These are phyloP conservation scores for Przewalskia tangutica DNA, from an alignment of 257 asterid genomes.

Conservation along the genomic window DNA sequence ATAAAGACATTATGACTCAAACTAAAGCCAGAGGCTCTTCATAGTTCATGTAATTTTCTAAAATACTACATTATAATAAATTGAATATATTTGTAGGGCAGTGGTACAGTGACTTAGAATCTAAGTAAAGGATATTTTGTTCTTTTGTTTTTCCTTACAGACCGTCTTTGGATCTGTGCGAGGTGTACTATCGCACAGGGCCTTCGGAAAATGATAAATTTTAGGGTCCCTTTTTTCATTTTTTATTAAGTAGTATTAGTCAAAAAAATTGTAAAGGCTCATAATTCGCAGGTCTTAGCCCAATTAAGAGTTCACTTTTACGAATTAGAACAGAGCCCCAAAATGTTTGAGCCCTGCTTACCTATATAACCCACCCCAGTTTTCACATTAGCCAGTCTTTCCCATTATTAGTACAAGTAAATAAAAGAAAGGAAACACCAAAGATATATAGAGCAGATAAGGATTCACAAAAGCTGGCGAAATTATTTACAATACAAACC, in stretches of 20 bases:
- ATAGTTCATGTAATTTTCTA: background rate
- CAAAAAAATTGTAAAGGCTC: too few relatives aligned
- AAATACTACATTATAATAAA: background rate
- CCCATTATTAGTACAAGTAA: background rate
- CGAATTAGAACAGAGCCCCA: too few relatives aligned
- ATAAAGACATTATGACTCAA: background rate
- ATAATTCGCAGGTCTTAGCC: too few relatives aligned
- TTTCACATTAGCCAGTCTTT: background rate
- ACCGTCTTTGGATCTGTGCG: too few relatives aligned
- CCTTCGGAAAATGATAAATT: too few relatives aligned
- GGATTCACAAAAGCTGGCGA: background rate
- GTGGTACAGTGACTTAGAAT: background rate
- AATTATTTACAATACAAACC: background rate
- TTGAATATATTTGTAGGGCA: background rate
- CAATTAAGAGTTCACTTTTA: too few relatives aligned
- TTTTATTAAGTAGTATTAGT: too few relatives aligned
- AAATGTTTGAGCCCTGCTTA: too few relatives aligned
- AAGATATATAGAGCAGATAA: background rate
- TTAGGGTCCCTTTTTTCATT: too few relatives aligned
- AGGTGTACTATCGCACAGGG: too few relatives aligned
- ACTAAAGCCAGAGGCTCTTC: background rate
- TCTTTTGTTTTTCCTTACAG: background rate
- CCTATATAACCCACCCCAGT: background rate
- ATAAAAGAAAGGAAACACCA: background rate
- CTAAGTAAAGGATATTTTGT: background rate